These are phyloP conservation scores for Glaciozyma martinii DNA, from an alignment of 768 basidiomycete genomes.

Conservation along the genomic window DNA sequence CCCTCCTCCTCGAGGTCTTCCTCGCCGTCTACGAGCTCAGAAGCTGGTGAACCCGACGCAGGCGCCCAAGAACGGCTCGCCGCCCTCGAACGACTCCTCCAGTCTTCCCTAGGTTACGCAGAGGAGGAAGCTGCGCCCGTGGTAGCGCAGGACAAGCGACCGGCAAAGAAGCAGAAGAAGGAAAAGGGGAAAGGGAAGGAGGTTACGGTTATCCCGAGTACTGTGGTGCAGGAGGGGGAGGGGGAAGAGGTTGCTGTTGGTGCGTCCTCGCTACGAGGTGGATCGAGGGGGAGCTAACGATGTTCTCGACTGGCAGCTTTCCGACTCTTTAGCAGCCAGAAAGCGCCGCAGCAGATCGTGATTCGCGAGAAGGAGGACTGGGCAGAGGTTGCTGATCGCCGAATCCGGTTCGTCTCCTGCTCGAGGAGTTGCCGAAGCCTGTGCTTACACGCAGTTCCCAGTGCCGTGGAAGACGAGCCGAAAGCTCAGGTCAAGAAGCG, in stretches of 20 bases:
- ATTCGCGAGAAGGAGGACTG: constrained; percentile 7
- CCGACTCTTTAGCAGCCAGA: constrained; percentile 20
- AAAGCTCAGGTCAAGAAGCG: background rate
- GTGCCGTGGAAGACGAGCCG: background rate
- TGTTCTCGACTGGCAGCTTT: background rate
- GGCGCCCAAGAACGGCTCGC: constrained; percentile 5
- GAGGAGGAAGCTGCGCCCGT: background rate
- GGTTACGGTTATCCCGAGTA: background rate
- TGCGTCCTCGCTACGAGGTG: background rate
- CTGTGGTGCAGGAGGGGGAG: background rate
- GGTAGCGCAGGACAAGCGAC: background rate
- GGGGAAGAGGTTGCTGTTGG: background rate
- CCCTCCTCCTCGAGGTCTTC: too few species aligned
- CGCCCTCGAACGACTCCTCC: constrained; percentile 16
- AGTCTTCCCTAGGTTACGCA: background rate
- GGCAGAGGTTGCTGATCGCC: constrained; percentile 2
- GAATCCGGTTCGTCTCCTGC: constrained; percentile 7
- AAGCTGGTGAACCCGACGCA: background rate
- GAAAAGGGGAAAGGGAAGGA: background rate
- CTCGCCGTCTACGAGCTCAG: background rate
- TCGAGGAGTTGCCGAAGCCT: background rate
- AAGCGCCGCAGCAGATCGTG: constrained; percentile 6
- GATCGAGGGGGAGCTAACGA: background rate
- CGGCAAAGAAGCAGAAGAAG: constrained; percentile 1
- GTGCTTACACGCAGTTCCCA: background rate